A percentile compares a stretch with the other conserved stretches of the same genome.
Conservation (phyloP, 2,329 filamentous ascomycete genomes). For the Colletotrichum paranaense region DNA sequence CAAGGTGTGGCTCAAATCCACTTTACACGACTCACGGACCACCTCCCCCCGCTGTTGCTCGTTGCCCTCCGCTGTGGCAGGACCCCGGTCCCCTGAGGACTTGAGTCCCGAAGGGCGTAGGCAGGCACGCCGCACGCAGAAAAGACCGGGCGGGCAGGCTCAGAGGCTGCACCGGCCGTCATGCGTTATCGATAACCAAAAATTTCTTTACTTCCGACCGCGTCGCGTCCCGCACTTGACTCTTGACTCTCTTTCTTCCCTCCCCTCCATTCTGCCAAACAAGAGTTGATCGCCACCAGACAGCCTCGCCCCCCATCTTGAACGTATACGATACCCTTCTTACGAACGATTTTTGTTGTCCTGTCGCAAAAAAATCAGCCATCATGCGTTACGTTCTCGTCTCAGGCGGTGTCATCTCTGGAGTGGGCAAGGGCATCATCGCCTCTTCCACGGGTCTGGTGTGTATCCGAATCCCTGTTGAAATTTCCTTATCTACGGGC, state of each 20-base stretch:
- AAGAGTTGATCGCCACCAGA: constrained; percentile 22
- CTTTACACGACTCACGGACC: constrained; percentile 16
- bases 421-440: constrained; percentile 74
- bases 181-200: constrained; percentile 36
- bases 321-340: constrained; percentile 11
- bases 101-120: neutral
- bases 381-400: constrained; percentile 45
- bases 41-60: neutral
- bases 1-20: constrained; percentile 14
- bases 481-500: constrained; percentile 38
- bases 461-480: constrained; percentile 31
- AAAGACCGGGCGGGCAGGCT: too few relatives aligned
- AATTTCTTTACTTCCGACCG: constrained; percentile 36
- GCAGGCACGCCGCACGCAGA: neutral
- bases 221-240: constrained; percentile 32
- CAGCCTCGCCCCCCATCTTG: neutral
- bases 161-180: neutral
- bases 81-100: too few relatives aligned
- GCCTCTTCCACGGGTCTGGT: constrained; percentile 73
- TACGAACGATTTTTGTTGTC: neutral
- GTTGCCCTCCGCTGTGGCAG: neutral
- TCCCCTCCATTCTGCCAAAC: constrained; percentile 33
- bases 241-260: constrained; percentile 32
- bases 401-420: constrained; percentile 63
- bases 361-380: constrained; percentile 3